Percentiles rank a stretch among this genome's conserved stretches.
Conservation (phyloP, 148 eudicot genomes). For the Rhododendron molle region DNA sequence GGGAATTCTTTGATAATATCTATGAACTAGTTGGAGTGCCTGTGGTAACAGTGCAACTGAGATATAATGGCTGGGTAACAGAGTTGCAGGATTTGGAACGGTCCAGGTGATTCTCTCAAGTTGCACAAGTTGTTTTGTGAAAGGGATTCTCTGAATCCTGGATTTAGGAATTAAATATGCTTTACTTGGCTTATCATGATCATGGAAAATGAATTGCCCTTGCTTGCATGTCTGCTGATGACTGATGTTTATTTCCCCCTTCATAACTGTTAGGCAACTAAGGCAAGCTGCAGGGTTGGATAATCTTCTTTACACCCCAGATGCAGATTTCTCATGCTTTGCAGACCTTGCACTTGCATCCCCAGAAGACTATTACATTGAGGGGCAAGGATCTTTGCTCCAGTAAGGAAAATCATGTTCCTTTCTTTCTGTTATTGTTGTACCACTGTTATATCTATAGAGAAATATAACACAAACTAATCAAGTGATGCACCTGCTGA, state of each 20-base stretch:
- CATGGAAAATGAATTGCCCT: not conserved
- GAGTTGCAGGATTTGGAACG: conserved; percentile 82
- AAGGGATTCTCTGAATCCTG: not conserved
- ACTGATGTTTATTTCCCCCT: not conserved
- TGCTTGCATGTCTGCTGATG: not conserved
- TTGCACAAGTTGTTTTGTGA: not conserved
- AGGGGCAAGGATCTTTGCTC: conserved; percentile 94
- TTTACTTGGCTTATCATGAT: not conserved
- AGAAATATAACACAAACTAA: not conserved
- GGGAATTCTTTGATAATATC: conserved; percentile 75
- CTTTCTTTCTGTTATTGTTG: not conserved
- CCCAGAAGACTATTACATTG: conserved; percentile 87
- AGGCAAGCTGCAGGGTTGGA: conserved; percentile 80
- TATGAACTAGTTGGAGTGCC: conserved; percentile 94
- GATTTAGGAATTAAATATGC: not conserved
- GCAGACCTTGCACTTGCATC: conserved; percentile 96
- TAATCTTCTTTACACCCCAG: conserved; percentile 94
- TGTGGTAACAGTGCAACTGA: conserved; percentile 94
- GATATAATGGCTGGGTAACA: conserved; percentile 98
- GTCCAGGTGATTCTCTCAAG: conserved; percentile 50
- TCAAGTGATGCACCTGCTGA: not conserved
- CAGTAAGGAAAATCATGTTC: conserved; percentile 49
- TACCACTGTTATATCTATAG: not conserved
- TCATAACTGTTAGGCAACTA: conserved; percentile 49
- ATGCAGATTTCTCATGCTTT: conserved; percentile 99